phyloP scores from a whole-genome alignment of 306 rosid genomes.

The Coriaria nepalensis region DNA sequence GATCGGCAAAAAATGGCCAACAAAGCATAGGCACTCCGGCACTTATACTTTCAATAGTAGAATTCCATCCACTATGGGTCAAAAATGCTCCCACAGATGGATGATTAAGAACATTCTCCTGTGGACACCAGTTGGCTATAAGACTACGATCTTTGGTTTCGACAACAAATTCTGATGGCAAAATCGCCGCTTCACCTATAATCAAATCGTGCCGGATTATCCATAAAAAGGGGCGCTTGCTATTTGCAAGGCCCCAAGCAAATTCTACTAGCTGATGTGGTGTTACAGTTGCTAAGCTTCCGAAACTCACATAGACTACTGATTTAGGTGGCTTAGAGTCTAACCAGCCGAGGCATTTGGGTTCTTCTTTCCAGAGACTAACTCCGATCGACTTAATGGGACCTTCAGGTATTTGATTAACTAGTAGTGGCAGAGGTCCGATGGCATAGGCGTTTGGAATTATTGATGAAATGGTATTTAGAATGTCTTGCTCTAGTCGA shows the following conservation, averaged over 20 bases:
- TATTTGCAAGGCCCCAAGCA: background rate
- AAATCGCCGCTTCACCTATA: background rate
- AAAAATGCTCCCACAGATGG: background rate
- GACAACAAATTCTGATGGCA: background rate
- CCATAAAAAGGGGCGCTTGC: background rate
- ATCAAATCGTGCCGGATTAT: background rate
- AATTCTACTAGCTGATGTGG: background rate
- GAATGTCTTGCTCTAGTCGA: background rate
- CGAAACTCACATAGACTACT: background rate
- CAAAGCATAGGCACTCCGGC: constrained; percentile 15
- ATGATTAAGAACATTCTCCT: background rate
- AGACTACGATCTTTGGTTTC: background rate
- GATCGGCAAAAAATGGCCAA: constrained; percentile 5
- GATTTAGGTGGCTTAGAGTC: background rate
- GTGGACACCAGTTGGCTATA: background rate
- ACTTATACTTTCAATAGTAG: background rate
- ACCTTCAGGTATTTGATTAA: background rate
- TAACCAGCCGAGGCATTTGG: background rate
- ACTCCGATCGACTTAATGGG: background rate
- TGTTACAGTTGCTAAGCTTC: background rate
- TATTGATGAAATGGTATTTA: background rate
- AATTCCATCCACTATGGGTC: constrained; percentile 11
- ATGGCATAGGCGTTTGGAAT: background rate
- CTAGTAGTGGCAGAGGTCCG: background rate
- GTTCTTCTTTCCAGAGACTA: background rate